Evolutionary conservation across 23 red algal species (phyloP).

Genomic region (Agarophyton chilense): DNA sequence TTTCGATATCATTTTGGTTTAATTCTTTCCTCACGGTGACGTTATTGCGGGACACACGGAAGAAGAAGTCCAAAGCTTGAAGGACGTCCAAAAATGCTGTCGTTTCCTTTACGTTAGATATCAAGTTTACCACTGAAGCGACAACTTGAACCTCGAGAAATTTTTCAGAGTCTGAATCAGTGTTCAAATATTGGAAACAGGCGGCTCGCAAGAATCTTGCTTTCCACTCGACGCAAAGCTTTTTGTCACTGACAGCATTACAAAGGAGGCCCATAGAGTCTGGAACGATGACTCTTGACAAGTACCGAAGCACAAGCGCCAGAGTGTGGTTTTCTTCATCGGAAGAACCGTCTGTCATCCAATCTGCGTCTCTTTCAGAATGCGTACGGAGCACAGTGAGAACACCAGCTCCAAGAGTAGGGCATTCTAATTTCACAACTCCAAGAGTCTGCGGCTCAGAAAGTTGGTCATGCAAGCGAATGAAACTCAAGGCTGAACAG

Average conservation of each 20-base stretch:
- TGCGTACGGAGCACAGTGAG: not conserved
- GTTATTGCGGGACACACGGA: not conserved
- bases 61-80: constrained; percentile 31
- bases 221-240: not conserved
- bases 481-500: not conserved
- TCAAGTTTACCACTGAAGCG: not conserved
- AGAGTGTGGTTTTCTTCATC: not conserved
- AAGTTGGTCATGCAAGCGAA: not conserved
- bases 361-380: not conserved
- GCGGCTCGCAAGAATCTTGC: not conserved
- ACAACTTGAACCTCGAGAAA: not conserved
- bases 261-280: not conserved
- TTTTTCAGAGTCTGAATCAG: not conserved
- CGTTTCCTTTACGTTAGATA: constrained; percentile 8
- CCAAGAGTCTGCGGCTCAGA: not conserved
- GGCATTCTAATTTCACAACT: not conserved
- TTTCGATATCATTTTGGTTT: not conserved
- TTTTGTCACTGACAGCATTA: not conserved
- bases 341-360: not conserved
- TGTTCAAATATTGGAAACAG: not conserved
- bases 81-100: not conserved
- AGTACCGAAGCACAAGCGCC: not conserved
- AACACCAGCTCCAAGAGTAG: not conserved
- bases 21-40: not conserved
- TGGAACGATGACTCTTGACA: constrained; percentile 11